Base-by-base conservation (phyloP, 306 rosid species). In the Calophaca sinica region DNA sequence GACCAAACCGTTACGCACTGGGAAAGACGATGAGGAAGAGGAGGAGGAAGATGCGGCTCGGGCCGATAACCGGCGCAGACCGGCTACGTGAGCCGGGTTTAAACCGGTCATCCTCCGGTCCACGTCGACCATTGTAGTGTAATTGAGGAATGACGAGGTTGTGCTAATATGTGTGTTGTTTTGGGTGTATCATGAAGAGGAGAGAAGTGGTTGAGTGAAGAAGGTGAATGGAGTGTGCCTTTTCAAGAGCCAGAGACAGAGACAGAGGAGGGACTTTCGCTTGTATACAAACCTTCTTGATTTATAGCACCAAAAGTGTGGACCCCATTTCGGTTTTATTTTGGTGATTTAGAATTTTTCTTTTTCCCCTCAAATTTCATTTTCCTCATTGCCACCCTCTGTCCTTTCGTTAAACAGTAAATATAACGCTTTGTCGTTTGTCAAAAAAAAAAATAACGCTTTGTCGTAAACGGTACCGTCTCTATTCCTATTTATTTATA, bases 31-130 rank as follows among this genome's bases (percentile, higher is more conserved):
- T 20, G 26, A 20, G 4, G 99, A 77, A 2, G 91, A 28, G 2
- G 97, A 59, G 1, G 91, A 36, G 0, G 88, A 20, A 20, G 26
- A 31, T 0, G 97, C 96, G 0, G 99, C 99, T n/a, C 99, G 86
- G 2, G 97, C 99, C 0, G 99, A 96, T 41, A 96, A 89, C 0
- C 99, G 96, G 5, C 99, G 90, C 9, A 96, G 82, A 11, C 99
- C 99, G 58, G 99, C 99, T 7, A 88, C 53, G 72, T 96, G 96
- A 14, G 94, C 97, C 91, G 99, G 98, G 78, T 90, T 96, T 4
- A 92, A 90, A 64, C 98, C 97, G 84, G 96, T 67, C 92, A 96
- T 92, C 64, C 99, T 87, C 82, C 96, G 92, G 88, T 90, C 99
- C 26, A 96, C 98, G 87, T 96, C 99, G n/a, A 96, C 99, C 99